These are phyloP conservation scores for Lichtheimia corymbifera DNA, from an alignment of 371 early-diverging fungal genomes.

Conservation along the genomic window DNA sequence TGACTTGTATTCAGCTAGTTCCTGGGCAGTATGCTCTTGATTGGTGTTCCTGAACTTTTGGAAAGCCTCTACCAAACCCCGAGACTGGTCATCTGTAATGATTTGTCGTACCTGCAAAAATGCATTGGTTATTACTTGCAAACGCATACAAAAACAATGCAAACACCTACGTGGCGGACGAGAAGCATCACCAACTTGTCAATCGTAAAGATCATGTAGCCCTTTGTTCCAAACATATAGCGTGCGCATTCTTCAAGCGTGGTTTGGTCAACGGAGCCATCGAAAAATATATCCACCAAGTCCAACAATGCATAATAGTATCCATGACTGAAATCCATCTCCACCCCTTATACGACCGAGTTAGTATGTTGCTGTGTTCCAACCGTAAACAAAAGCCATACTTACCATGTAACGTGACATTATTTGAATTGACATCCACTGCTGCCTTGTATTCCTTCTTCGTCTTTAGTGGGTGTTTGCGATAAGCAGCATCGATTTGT, in stretches of 20 bases:
- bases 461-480: constrained; percentile 51
- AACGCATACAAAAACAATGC: background rate
- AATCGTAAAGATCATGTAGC: constrained; percentile 81
- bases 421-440: constrained; percentile 73
- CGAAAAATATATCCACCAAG: constrained; percentile 70
- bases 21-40: constrained; percentile 12
- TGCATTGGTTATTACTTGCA: background rate
- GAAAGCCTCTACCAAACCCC: constrained; percentile 26
- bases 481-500: constrained; percentile 61
- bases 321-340: constrained; percentile 51
- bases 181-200: constrained; percentile 77
- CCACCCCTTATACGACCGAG: constrained; percentile 22
- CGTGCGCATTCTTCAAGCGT: constrained; percentile 90
- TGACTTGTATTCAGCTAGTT: constrained; percentile 57
- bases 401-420: constrained; percentile 26
- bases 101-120: constrained; percentile 16
- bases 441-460: constrained; percentile 71
- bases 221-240: constrained; percentile 79
- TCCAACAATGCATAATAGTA: constrained; percentile 75
- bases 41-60: constrained; percentile 20
- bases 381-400: constrained; percentile 15
- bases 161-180: constrained; percentile 67
- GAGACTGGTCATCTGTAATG: constrained; percentile 21
- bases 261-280: constrained; percentile 73
- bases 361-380: constrained; percentile 4